Conservation (phyloP, 1,284 basidiomycete genomes). For the Sutorius eximius region DNA sequence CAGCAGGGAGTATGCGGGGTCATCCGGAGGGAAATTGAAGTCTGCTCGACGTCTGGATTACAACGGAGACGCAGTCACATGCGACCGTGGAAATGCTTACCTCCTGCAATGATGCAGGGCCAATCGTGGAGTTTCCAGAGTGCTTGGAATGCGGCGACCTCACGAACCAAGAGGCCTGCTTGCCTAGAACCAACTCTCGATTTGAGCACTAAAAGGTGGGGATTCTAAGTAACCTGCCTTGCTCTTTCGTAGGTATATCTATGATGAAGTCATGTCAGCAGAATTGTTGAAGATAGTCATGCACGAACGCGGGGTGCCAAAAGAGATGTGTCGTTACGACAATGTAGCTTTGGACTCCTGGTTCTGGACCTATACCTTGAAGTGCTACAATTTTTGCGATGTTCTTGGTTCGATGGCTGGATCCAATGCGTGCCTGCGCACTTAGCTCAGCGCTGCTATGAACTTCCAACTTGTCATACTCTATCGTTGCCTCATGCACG, state of each 20-base stretch:
- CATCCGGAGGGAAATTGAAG: constrained; percentile 89
- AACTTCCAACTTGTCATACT: constrained; percentile 68
- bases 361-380: constrained; percentile 36
- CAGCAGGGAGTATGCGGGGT: constrained; percentile 84
- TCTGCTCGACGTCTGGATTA: constrained; percentile 49
- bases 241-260: constrained; percentile 88
- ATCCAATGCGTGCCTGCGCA: constrained; percentile 47
- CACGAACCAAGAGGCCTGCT: constrained; percentile 67
- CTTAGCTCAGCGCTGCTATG: constrained; percentile 36
- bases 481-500: constrained; percentile 47
- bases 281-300: neutral
- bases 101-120: constrained; percentile 84
- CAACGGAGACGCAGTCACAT: neutral
- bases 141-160: constrained; percentile 59
- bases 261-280: constrained; percentile 3
- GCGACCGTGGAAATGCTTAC: constrained; percentile 40
- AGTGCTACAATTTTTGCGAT: constrained; percentile 78
- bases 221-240: constrained; percentile 45
- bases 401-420: constrained; percentile 79
- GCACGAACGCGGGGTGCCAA: constrained; percentile 85
- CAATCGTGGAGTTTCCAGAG: constrained; percentile 51
- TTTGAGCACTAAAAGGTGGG: neutral
- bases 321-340: constrained; percentile 88
- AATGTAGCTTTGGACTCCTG: constrained; percentile 53
- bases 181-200: constrained; percentile 48